Percentiles rank a stretch among this genome's conserved stretches.
These are phyloP conservation scores for Beauveria sp. DNA, from an alignment of 2,329 filamentous ascomycete genomes.

Conservation along the genomic window DNA sequence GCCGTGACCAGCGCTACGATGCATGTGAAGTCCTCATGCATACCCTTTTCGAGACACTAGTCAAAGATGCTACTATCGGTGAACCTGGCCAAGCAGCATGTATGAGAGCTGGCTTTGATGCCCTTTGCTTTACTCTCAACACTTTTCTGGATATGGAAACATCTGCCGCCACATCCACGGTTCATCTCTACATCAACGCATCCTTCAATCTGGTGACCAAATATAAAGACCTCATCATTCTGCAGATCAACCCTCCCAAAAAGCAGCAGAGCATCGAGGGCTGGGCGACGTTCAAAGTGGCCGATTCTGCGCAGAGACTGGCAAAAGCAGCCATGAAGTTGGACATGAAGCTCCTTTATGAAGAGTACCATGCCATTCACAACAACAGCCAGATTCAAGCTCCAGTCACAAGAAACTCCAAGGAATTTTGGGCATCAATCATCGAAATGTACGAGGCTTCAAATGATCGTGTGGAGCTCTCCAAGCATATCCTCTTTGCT, in stretches of 20 bases:
- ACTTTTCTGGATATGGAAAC: slow-evolving; percentile 44
- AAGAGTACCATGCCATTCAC: slow-evolving; percentile 50
- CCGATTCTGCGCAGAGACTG: slow-evolving; percentile 35
- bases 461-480: slow-evolving; percentile 63
- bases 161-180: slow-evolving; percentile 41
- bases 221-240: slow-evolving; percentile 52
- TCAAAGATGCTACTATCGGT: slow-evolving; percentile 45
- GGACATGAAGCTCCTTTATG: slow-evolving; percentile 35
- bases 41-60: slow-evolving; percentile 62
- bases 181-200: slow-evolving; percentile 55
- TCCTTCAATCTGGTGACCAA: slow-evolving; percentile 58
- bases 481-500: slow-evolving; percentile 64
- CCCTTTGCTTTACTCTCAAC: slow-evolving; percentile 48
- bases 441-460: slow-evolving; percentile 73
- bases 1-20: slow-evolving; percentile 66
- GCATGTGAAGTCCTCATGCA: slow-evolving; percentile 73
- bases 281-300: slow-evolving; percentile 33
- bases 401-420: slow-evolving; percentile 61
- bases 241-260: slow-evolving; percentile 23
- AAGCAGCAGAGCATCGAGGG: slow-evolving; percentile 21
- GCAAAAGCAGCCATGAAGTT: slow-evolving; percentile 48
- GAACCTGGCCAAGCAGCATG: slow-evolving; percentile 53
- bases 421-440: slow-evolving; percentile 29
- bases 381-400: slow-evolving; percentile 55
- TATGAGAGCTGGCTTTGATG: slow-evolving; percentile 56